These are phyloP conservation scores for Leonotis leonurus DNA, from an alignment of 257 asterid genomes.

Conservation along the genomic window DNA sequence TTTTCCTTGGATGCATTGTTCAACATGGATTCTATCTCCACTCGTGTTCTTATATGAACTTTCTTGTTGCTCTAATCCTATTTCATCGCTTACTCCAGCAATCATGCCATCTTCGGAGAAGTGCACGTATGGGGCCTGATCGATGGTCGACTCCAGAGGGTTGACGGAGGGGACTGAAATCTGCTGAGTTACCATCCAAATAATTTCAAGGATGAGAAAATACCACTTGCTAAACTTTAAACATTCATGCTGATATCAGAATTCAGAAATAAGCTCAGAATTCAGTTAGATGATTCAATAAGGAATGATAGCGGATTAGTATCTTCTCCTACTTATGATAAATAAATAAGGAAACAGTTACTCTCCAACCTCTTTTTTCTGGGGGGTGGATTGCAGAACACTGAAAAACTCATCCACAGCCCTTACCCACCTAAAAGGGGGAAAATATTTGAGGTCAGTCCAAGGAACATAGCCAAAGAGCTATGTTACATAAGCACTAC, in stretches of 20 bases:
- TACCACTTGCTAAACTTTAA: neutral
- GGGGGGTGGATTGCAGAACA: conserved; percentile 53
- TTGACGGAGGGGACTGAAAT: conserved; percentile 27
- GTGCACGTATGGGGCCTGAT: conserved; percentile 56
- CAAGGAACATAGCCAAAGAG: neutral
- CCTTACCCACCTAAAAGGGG: conserved; percentile 74
- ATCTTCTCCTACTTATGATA: neutral
- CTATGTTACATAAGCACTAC: neutral
- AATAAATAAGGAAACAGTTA: neutral
- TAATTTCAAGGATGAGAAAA: neutral
- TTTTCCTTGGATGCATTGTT: neutral
- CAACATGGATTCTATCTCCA: conserved; percentile 13
- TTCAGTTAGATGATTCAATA: neutral
- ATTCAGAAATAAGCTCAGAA: neutral
- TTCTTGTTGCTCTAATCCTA: conserved; percentile 14
- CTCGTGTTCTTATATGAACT: conserved; percentile 11
- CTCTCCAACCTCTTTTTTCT: conserved; percentile 34
- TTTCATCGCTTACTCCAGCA: conserved; percentile 34
- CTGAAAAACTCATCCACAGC: conserved; percentile 71
- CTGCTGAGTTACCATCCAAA: conserved; percentile 24
- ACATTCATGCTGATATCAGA: neutral
- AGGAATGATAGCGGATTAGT: neutral
- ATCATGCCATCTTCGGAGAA: conserved; percentile 45
- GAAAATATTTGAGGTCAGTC: neutral
- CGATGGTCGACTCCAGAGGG: conserved; percentile 50